Base-by-base conservation (phyloP, 169 alveolate species). In the Neospora caninum region DNA sequence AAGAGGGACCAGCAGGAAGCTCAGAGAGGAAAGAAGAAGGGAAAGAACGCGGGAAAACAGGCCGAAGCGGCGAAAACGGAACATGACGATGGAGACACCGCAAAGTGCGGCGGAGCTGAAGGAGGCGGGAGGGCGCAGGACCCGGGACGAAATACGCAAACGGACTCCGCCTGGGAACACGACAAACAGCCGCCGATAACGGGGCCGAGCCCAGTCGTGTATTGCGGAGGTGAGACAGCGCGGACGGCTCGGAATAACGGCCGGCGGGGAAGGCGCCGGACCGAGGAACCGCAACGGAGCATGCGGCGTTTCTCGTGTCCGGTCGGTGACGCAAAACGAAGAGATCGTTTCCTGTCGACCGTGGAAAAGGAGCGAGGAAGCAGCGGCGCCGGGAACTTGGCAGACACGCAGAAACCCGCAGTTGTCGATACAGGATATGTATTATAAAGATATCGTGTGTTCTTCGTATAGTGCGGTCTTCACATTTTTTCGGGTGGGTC, bases 171-270 rank as follows among this genome's bases (percentile, higher is more conserved):
- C 0, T 82, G 89, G 89, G 89, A 82, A 49, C 89, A 82, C 25
- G 89, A 82, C 89, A 38, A 42, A 13, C 89, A 82, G 27, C 67
- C 89, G 38, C 69, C 53, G 18, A 82, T 82, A 6, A 43, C 89
- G 4, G 89, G 64, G 2, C 69, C 89, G 2, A 36, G 38, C 41
- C 38, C n/a, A 25, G 89, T 82, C 67, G 64, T 82, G 7, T 82
- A 82, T 67, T 82, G 89, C 31, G 89, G 69, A 42, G 89, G 89
- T 82, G 39, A 9, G 89, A 29, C 27, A n/a, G 86, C 1, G 45
- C 22, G 86, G 0, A 25, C 9, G 45, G 22, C 10, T 29, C 39
- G 10, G 27, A 38, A 31, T 20, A n/a, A n/a, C n/a, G n/a, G n/a
- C n/a, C n/a, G n/a, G n/a, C n/a, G n/a, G n/a, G n/a, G n/a, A n/a